Evolutionary conservation across 2,329 filamentous ascomycete species (phyloP).

Genomic region (Aspergillus carbonarius): DNA sequence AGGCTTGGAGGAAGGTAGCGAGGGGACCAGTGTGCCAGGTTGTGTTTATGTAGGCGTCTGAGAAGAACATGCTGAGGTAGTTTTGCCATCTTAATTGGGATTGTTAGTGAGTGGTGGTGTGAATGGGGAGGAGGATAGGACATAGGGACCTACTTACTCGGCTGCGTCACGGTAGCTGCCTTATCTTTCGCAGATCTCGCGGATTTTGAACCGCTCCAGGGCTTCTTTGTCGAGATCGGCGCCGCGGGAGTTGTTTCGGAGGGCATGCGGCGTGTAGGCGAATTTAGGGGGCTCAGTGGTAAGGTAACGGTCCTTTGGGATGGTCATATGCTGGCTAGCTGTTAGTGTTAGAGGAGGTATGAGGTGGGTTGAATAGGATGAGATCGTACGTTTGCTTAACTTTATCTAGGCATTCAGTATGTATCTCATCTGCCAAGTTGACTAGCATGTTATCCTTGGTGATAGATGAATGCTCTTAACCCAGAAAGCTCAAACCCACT

Average conservation of each 20-base stretch:
- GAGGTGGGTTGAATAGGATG: too few relatives aligned
- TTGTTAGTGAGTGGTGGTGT: background rate
- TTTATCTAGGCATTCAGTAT: too few relatives aligned
- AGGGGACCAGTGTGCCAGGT: background rate
- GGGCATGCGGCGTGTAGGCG: background rate
- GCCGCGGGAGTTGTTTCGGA: background rate
- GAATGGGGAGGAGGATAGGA: background rate
- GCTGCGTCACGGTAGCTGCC: background rate
- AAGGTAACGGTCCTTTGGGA: too few relatives aligned
- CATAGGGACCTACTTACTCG: background rate
- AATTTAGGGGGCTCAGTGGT: background rate
- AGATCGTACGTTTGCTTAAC: too few relatives aligned
- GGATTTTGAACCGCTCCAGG: background rate
- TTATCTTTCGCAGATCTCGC: background rate
- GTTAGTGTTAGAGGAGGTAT: too few relatives aligned
- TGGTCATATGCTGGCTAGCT: too few relatives aligned
- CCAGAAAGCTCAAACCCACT: too few relatives aligned
- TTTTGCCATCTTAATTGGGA: background rate
- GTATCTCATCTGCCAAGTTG: too few relatives aligned
- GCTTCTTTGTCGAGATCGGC: background rate
- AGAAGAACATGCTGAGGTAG: background rate
- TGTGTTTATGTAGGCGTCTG: background rate
- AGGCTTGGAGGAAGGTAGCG: background rate
- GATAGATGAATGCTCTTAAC: too few relatives aligned
- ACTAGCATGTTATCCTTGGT: too few relatives aligned